Evolutionary conservation across 2,329 filamentous ascomycete genomes (phyloP).

Genomic region (Aureobasidium zeae): DNA sequence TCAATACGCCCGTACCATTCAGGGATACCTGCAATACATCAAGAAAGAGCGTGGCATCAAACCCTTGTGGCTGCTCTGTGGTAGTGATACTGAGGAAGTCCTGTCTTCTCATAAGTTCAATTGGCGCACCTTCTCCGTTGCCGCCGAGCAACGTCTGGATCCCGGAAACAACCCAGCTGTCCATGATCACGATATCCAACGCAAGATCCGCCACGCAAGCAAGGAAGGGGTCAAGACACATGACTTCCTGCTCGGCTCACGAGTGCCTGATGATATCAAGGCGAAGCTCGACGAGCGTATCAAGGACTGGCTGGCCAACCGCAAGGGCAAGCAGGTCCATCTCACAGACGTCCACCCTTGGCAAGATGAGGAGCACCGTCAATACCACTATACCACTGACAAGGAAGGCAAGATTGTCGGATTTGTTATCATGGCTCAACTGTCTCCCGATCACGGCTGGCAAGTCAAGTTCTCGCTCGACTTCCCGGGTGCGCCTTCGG

Average conservation of each 20-base stretch:
- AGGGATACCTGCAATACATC: slow-evolving; percentile 65
- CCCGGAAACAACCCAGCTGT: slow-evolving; percentile 57
- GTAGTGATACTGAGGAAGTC: slow-evolving; percentile 65
- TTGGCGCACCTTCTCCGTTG: slow-evolving; percentile 83
- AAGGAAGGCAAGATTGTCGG: slow-evolving; percentile 62
- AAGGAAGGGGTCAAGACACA: slow-evolving; percentile 74
- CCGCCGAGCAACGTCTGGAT: slow-evolving; percentile 80
- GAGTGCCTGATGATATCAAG: slow-evolving; percentile 57
- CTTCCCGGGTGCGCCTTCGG: slow-evolving; percentile 77
- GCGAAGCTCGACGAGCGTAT: slow-evolving; percentile 63
- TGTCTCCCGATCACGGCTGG: slow-evolving; percentile 74
- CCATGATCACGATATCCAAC: slow-evolving; percentile 56
- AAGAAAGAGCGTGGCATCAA: slow-evolving; percentile 62
- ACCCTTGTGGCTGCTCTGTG: slow-evolving; percentile 84
- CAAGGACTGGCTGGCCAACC: slow-evolving; percentile 66
- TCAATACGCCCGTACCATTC: slow-evolving; percentile 66
- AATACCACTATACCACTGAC: slow-evolving; percentile 74
- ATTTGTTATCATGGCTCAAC: slow-evolving; percentile 73
- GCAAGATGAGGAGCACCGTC: slow-evolving; percentile 72
- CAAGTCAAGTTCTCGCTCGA: slow-evolving; percentile 96
- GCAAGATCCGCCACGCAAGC: slow-evolving; percentile 73
- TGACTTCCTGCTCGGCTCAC: slow-evolving; percentile 57
- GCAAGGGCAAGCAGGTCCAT: slow-evolving; percentile 81
- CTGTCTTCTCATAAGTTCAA: slow-evolving; percentile 63
- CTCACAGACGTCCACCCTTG: slow-evolving; percentile 83